A percentile compares a stretch with the other conserved stretches of the same genome.
Conservation (phyloP, 73 alveolate genomes). For the Blepharisma stoltei region DNA sequence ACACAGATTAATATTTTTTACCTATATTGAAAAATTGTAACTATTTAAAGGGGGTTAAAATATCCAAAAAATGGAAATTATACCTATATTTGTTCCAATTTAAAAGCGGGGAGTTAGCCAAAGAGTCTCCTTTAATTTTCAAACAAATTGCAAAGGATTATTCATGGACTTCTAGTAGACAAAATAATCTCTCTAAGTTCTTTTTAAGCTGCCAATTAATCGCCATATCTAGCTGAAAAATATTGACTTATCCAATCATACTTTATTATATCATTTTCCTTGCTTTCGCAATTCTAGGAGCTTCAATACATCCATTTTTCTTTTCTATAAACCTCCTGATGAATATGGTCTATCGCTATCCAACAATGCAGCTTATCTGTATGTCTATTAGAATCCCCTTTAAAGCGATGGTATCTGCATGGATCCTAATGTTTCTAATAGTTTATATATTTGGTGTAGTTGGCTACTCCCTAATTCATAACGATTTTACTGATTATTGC, state of each 20-base stretch:
- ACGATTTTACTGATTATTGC: slow-evolving; percentile 82
- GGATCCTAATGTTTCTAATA: slow-evolving; percentile 37
- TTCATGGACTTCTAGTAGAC: too few relatives aligned
- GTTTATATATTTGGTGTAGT: slow-evolving; percentile 48
- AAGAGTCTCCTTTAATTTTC: too few relatives aligned
- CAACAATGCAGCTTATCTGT: slow-evolving; percentile 42
- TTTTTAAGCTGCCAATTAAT: too few relatives aligned
- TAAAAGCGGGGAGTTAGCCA: too few relatives aligned
- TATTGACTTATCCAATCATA: background rate
- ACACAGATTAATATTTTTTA: too few relatives aligned
- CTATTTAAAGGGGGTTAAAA: too few relatives aligned
- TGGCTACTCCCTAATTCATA: slow-evolving; percentile 29
- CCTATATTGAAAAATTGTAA: too few relatives aligned
- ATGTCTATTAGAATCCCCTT: slow-evolving; percentile 49
- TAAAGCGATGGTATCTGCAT: slow-evolving; percentile 46
- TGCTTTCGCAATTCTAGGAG: slow-evolving; percentile 46
- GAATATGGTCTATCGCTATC: slow-evolving; percentile 46
- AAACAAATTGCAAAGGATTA: too few relatives aligned
- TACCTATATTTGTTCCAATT: too few relatives aligned
- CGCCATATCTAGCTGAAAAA: too few relatives aligned
- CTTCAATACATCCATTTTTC: slow-evolving; percentile 48
- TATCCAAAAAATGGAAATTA: too few relatives aligned
- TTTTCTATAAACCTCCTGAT: slow-evolving; percentile 52
- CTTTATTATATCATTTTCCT: slow-evolving; percentile 44
- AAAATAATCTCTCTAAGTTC: too few relatives aligned